Evolutionary conservation across 208 protist species (phyloP), one percentile per base, ranked within the genome.

Genomic region (Acanthamoeba royreba): DNA sequence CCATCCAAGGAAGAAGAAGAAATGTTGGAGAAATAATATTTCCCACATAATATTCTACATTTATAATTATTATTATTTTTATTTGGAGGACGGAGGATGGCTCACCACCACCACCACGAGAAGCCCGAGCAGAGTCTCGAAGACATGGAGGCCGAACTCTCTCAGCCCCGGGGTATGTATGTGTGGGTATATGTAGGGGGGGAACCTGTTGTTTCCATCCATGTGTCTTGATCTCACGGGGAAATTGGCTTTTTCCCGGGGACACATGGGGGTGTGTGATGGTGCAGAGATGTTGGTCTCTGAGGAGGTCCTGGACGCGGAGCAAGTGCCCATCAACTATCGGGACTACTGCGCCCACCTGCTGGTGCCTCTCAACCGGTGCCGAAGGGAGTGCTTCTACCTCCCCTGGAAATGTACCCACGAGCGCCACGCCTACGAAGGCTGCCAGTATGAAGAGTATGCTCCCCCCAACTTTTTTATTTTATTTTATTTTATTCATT

Each of bases 301-400:
- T 22, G 42, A 66, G 85, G 28, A 97, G 91, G 93, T 96, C 58
- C 94, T 96, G 72, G 55, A 95, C 5, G 92, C 63, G 22, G 87
- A 86, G n/a, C 69, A 87, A 46, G 1, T 97, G 19, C 86, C 77
- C 38, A 69, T 95, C 63, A 72, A 33, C 55, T 96, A 72, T 47
- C 95, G 96, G 66, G 96, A 97, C 93, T 94, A 94, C 89, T 97
- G 96, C 81, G 94, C 94, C 25, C 95, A 97, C 88, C 58, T 97
- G 33, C 89, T 97, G 17, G 92, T 97, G 33, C 87, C 94, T 17
- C 91, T 97, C 49, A 97, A 96, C 91, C 40, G 95, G 28, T 97
- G 96, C 93, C 89, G 96, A 52, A 19, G 93, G 33, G 31, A 91
- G 28, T 92, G 38, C 53, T 94, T 49, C n/a, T 96, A 95, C 89